phyloP scores from a whole-genome alignment of 495 filamentous ascomycete species.

The Penicillium manginii region DNA sequence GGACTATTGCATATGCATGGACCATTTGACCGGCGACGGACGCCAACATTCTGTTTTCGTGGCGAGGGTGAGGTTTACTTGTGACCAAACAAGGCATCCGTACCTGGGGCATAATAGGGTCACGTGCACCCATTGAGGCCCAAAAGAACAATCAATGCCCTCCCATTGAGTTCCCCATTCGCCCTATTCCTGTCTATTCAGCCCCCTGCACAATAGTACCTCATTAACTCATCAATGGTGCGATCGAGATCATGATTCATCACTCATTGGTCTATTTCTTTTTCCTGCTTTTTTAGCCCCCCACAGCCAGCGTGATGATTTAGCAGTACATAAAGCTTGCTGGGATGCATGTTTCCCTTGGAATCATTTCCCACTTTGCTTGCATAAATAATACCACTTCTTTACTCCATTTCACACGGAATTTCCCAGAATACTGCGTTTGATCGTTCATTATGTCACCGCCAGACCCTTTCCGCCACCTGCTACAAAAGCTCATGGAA shows the following conservation, averaged over 20 bases:
- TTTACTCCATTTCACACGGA: not conserved
- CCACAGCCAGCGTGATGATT: not conserved
- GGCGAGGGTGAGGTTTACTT: constrained; percentile 15
- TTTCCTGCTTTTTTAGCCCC: not conserved
- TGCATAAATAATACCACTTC: constrained; percentile 1
- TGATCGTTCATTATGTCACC: constrained; percentile 9
- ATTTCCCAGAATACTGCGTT: not conserved
- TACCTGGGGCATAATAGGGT: not conserved
- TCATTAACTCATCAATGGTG: not conserved
- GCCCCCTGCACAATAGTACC: not conserved
- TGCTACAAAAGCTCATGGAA: constrained; percentile 28
- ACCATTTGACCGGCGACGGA: constrained; percentile 23
- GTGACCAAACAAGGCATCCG: not conserved
- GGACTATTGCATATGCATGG: constrained; percentile 24
- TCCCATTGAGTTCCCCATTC: not conserved
- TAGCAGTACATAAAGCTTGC: constrained; percentile 5
- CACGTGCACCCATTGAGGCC: constrained; percentile 11
- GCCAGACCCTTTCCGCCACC: constrained; percentile 30
- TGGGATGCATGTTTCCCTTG: not conserved
- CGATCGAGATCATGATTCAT: not conserved
- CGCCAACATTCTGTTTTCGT: constrained; percentile 26
- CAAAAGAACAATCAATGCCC: constrained; percentile 9
- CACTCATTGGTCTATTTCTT: not conserved
- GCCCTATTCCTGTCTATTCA: not conserved
- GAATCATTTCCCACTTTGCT: not conserved